Conservation (phyloP, 2,329 filamentous ascomycete genomes). For the Teratosphaeriaceae sp. region DNA sequence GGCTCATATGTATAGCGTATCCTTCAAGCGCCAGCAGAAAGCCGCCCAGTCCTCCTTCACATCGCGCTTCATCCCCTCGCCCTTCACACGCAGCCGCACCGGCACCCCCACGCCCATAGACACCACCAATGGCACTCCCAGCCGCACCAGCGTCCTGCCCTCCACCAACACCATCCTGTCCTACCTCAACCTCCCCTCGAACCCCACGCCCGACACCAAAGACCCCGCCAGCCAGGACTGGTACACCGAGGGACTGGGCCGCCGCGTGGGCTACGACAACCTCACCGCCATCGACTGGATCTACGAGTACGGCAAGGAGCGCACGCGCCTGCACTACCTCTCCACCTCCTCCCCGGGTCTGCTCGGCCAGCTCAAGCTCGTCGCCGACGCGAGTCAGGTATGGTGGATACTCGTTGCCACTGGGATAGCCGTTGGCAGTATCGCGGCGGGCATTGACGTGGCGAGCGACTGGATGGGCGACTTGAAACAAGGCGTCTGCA, state of each 20-base stretch:
- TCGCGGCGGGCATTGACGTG: conserved; percentile 86
- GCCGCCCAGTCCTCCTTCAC: conserved; percentile 32
- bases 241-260: conserved; percentile 82
- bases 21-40: conserved; percentile 66
- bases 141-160: conserved; percentile 10
- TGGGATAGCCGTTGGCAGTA: conserved; percentile 71
- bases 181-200: conserved; percentile 34
- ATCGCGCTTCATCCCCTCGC: conserved; percentile 40
- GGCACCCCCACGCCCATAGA: conserved; percentile 25
- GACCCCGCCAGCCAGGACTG: conserved; percentile 57
- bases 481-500: conserved; percentile 84
- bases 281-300: conserved; percentile 99
- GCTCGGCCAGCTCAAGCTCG: conserved; percentile 62
- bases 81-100: conserved; percentile 27
- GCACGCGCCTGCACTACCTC: conserved; percentile 75
- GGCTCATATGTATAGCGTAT: conserved; percentile 37
- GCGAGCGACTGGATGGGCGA: conserved; percentile 91
- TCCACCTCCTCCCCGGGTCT: conserved; percentile 63
- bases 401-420: conserved; percentile 86
- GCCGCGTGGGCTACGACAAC: conserved; percentile 90
- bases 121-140: conserved; percentile 22
- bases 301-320: conserved; percentile 95
- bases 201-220: conserved; percentile 37
- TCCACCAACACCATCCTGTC: conserved; percentile 35
- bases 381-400: conserved; percentile 81